These are phyloP conservation scores for Penicillium paxilli DNA, from an alignment of 495 filamentous ascomycete genomes.

Conservation along the genomic window DNA sequence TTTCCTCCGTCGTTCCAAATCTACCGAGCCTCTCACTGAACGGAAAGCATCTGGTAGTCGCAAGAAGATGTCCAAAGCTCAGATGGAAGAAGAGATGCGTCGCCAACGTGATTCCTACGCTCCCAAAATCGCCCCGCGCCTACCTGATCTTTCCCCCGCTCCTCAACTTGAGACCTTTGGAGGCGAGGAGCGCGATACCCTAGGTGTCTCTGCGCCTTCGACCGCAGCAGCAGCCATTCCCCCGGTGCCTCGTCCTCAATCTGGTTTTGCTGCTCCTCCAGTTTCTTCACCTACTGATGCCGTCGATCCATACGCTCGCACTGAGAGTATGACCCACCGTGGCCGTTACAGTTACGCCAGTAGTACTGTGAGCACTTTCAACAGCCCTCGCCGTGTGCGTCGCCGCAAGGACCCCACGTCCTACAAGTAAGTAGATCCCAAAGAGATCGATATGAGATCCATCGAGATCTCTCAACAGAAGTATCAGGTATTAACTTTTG, in stretches of 20 bases:
- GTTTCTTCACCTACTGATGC: slow-evolving; percentile 44
- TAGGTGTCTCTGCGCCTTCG: too few species aligned
- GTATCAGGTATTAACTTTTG: background rate
- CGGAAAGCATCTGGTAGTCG: slow-evolving; percentile 55
- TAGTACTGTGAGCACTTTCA: slow-evolving; percentile 86
- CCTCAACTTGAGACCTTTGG: slow-evolving; percentile 71
- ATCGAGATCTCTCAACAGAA: background rate
- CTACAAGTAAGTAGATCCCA: slow-evolving; percentile 81
- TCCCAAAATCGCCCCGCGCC: slow-evolving; percentile 70
- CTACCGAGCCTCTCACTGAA: slow-evolving; percentile 57
- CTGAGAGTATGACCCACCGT: slow-evolving; percentile 95
- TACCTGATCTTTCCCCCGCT: slow-evolving; percentile 72
- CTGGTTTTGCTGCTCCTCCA: slow-evolving; percentile 13
- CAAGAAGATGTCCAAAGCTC: slow-evolving; percentile 63
- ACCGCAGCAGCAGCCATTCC: too few species aligned
- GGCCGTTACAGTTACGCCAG: slow-evolving; percentile 97
- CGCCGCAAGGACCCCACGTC: slow-evolving; percentile 96
- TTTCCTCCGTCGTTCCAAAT: slow-evolving; percentile 81
- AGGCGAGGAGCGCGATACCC: slow-evolving; percentile 56
- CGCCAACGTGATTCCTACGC: slow-evolving; percentile 67
- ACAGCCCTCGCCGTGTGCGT: slow-evolving; percentile 88
- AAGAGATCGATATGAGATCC: background rate
- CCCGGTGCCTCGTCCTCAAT: slow-evolving; percentile 18
- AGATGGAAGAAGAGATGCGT: slow-evolving; percentile 66
- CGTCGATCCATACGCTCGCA: slow-evolving; percentile 74